These are phyloP conservation scores for Dendrothele bispora DNA, from an alignment of 768 basidiomycete species.

Conservation along the genomic window DNA sequence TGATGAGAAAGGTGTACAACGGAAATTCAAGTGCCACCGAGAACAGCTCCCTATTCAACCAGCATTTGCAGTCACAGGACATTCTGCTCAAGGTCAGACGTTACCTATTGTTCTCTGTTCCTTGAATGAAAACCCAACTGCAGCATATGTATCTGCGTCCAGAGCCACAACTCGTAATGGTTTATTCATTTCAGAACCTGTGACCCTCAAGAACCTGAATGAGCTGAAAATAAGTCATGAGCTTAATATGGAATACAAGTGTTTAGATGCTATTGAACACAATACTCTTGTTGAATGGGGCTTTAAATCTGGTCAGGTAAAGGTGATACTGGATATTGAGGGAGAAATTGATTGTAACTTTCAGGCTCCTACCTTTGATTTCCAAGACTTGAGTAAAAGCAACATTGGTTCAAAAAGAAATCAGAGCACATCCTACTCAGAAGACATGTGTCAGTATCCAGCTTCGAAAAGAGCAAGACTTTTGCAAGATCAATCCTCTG, in stretches of 20 bases:
- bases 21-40: not conserved
- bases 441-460: no score
- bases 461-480: no score
- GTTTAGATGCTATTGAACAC: not conserved
- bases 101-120: constrained; percentile 18
- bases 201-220: constrained; percentile 22
- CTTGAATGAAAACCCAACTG: constrained; percentile 20
- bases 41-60: constrained; percentile 25
- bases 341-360: no score
- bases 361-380: no score
- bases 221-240: constrained; percentile 1
- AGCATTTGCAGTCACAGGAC: constrained; percentile 29
- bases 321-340: no score
- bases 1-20: not conserved
- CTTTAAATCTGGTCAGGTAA: no score
- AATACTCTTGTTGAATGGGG: not conserved
- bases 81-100: no score
- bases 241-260: not conserved
- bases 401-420: no score
- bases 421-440: no score
- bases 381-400: no score
- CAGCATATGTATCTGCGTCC: constrained; percentile 30
- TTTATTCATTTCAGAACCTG: constrained; percentile 19
- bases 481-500: no score
- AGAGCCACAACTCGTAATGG: constrained; percentile 15